Evolutionary conservation across 768 basidiomycete genomes (phyloP), one percentile per base, ranked within the genome.

Genomic region (Phlebiopsis flavidoalba): DNA sequence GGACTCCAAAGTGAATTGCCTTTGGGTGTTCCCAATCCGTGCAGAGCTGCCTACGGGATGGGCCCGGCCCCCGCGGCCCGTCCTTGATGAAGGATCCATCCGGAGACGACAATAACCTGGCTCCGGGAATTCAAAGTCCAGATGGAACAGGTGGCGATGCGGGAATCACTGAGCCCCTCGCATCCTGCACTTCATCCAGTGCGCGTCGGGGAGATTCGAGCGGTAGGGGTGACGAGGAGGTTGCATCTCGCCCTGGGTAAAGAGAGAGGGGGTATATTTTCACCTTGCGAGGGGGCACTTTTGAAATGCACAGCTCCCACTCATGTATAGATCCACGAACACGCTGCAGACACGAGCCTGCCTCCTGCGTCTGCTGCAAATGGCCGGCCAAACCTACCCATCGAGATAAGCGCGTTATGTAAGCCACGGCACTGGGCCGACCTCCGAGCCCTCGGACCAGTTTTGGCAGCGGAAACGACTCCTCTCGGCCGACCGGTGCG

Each of bases 281-380:
- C 54, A 31, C 64, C 65, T 63, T 57, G 61, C 10, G 63, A 61
- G 64, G 26, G 26, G 48, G 43, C 47, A 46, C 57, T 59, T 64
- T 65, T 60, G 22, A 68, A 68, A 68, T 61, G 67, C 69, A 67
- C 66, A 63, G 69, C 65, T 63, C 59, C 55, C 64, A 62, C 66
- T n/a, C n/a, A n/a, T n/a, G n/a, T n/a, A n/a, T n/a, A n/a, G n/a
- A n/a, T n/a, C n/a, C 67, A 68, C 65, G 43, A 68, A 68, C 69
- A 70, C 69, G 69, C 67, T 60, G 63, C 62, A 45, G 63, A 66
- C 69, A 70, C 67, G 69, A 68, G 55, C 56, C 57, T 33, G 55
- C 46, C 56, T 57, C 36, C 36, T 55, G 49, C 46, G 15, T 50
- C 53, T 45, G 46, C 22, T 31, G 19, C 43, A n/a, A n/a, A 43